Evolutionary conservation across 768 basidiomycete genomes (phyloP), one percentile per base, ranked within the genome.

Genomic region (Leccinum boreale): DNA sequence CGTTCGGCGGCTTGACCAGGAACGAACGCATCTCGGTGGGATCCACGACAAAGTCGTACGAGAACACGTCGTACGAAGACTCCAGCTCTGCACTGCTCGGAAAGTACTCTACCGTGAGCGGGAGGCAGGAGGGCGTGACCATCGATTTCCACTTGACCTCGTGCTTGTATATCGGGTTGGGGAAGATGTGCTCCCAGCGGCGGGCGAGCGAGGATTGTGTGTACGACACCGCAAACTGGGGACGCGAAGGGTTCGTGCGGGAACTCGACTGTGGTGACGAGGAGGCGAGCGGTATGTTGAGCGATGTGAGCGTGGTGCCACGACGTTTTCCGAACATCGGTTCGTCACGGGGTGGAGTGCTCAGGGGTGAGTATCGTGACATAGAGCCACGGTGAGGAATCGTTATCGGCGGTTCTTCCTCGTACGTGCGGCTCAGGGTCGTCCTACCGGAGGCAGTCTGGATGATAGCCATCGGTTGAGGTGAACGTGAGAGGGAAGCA

Each of bases 61-160:
- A 87, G 63, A 89, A 88, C 15, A 94, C 82, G 62, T 91, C 86
- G 68, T 89, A 94, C 12, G 85, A 81, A 4, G 82, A 80, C 58
- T 92, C 86, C 7, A 94, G 77, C 68, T 95, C 90, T 23, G 85
- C 76, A 19, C 78, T 78, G 10, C 85, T 81, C 0, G 96, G 95
- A 62, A 96, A 87, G 66, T 92, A 85, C 66, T 96, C 94, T 12
- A 90, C 88, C 0, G 94, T 94, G 52, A 98, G 79, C 6, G 96
- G 96, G 2, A 98, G 80, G 65, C 92, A 95, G 11, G 85, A 83
- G 0, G 95, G 94, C 0, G 90, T 89, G 52, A 87, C 81, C 68
- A 94, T 85, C 10, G 87, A 87, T 62, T 83, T 85, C 96, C 96
- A 98, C 70, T 98, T 97, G 71, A 94, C 81, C 47, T 95, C 87